Evolutionary conservation across 2,329 filamentous ascomycete species (phyloP).

Genomic region (Cordyceps pruinosa): DNA sequence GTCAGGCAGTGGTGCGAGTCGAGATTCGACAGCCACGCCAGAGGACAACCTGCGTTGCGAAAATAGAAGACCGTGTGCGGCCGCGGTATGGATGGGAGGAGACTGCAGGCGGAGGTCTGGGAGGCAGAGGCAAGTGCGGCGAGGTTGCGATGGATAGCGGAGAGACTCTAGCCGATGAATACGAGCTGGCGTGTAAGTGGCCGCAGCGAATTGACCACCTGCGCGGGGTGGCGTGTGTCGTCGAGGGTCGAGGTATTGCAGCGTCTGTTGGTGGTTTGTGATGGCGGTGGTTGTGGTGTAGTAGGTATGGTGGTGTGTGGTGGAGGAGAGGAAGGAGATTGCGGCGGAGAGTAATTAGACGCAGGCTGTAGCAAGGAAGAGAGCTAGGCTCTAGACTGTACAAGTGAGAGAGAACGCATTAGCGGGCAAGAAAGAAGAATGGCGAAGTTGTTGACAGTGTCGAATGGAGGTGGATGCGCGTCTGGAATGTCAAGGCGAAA

Average conservation of each 20-base stretch:
- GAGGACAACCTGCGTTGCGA: slow-evolving; percentile 3
- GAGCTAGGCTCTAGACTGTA: background rate
- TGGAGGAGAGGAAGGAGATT: background rate
- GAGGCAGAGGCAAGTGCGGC: background rate
- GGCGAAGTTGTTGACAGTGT: slow-evolving; percentile 9
- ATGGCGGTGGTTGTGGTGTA: background rate
- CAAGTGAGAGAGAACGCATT: background rate
- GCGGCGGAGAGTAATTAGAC: slow-evolving; percentile 9
- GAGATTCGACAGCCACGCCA: slow-evolving; percentile 12
- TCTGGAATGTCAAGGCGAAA: slow-evolving; percentile 11
- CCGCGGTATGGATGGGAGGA: background rate
- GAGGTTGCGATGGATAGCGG: background rate
- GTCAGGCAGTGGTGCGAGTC: slow-evolving; percentile 12
- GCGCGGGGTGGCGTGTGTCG: background rate
- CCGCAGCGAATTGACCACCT: background rate
- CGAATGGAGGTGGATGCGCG: slow-evolving; percentile 2
- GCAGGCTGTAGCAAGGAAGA: background rate
- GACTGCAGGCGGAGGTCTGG: background rate
- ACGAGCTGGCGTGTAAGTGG: background rate
- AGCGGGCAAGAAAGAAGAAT: background rate
- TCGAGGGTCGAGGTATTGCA: slow-evolving; percentile 6
- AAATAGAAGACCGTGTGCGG: background rate
- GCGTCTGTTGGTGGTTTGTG: background rate
- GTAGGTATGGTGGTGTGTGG: too few species aligned
- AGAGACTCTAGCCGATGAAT: background rate